Conservation (phyloP, 1,139 yeast genomes). For the Zygosaccharomyces sapae region DNA sequence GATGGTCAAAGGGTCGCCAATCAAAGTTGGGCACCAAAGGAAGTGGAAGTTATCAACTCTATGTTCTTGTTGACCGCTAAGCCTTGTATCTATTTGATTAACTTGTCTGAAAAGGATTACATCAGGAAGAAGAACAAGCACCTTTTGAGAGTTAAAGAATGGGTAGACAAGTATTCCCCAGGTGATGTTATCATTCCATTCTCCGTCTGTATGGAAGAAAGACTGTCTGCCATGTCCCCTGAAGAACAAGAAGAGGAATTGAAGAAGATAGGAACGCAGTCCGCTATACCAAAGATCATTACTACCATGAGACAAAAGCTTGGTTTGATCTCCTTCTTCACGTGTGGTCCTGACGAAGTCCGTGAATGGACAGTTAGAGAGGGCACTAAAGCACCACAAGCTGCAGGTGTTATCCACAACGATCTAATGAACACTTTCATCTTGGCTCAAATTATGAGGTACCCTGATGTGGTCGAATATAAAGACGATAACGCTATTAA, state of each 20-base stretch:
- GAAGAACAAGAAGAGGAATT: constrained; percentile 92
- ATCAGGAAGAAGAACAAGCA: constrained; percentile 97
- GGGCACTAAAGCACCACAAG: constrained; percentile 82
- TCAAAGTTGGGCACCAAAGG: constrained; percentile 83
- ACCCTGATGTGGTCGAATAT: constrained; percentile 72
- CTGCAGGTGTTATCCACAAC: constrained; percentile 82
- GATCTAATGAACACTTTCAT: constrained; percentile 76
- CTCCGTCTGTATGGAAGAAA: constrained; percentile 89
- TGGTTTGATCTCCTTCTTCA: constrained; percentile 78
- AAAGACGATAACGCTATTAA: constrained; percentile 83
- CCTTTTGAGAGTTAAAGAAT: constrained; percentile 83
- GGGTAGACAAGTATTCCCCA: constrained; percentile 92
- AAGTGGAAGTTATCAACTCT: constrained; percentile 81
- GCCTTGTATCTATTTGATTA: constrained; percentile 92
- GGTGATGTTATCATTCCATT: constrained; percentile 95
- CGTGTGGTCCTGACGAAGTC: constrained; percentile 81
- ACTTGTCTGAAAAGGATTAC: constrained; percentile 90
- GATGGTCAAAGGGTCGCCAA: constrained; percentile 88
- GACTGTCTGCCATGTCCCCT: constrained; percentile 81
- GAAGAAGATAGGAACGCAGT: constrained; percentile 75
- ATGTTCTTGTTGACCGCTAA: constrained; percentile 91
- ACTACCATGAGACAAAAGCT: constrained; percentile 77
- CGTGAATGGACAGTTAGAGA: constrained; percentile 88
- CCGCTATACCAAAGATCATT: constrained; percentile 87
- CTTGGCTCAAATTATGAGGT: constrained; percentile 80